Evolutionary conservation across 352 stramenopile genomes (phyloP).

Genomic region (Pythium dissotocum): DNA sequence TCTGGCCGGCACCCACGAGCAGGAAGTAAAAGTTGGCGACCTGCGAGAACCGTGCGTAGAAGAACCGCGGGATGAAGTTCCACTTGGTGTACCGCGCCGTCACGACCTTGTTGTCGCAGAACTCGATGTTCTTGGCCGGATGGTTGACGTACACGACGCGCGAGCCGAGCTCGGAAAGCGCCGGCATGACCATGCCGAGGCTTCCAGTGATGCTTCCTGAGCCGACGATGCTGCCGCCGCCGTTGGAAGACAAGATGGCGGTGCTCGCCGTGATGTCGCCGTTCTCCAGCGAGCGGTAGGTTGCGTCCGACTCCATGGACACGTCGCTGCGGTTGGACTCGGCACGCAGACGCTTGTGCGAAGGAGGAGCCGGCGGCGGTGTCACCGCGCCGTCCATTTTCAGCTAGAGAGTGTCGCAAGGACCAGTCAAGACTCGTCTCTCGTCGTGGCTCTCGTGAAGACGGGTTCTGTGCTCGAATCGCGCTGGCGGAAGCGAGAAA

Average conservation of each 20-base stretch:
- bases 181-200: slow-evolving; percentile 13
- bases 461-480: slow-evolving; percentile 1
- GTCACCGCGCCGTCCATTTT: slow-evolving; percentile 21
- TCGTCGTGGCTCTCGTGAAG: background rate
- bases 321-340: slow-evolving; percentile 45
- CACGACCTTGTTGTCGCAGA: slow-evolving; percentile 80
- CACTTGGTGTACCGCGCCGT: slow-evolving; percentile 89
- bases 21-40: slow-evolving; percentile 91
- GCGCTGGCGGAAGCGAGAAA: background rate
- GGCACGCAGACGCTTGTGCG: slow-evolving; percentile 19
- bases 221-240: slow-evolving; percentile 10
- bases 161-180: slow-evolving; percentile 46
- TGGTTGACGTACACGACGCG: slow-evolving; percentile 80
- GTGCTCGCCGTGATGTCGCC: slow-evolving; percentile 32
- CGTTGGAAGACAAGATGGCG: slow-evolving; percentile 8
- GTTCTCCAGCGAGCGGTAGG: slow-evolving; percentile 50
- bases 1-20: slow-evolving; percentile 82
- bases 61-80: slow-evolving; percentile 85
- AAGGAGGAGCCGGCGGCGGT: slow-evolving; percentile 8
- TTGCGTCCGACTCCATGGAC: slow-evolving; percentile 43
- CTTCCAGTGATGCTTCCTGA: background rate
- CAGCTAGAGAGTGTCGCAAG: background rate
- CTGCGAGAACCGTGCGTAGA: slow-evolving; percentile 84
- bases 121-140: slow-evolving; percentile 54
- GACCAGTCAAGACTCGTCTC: background rate